Percentiles rank a stretch among this genome's conserved stretches.
Conservation (phyloP, 2,329 filamentous ascomycete species). For the Aspergillus sp. region DNA sequence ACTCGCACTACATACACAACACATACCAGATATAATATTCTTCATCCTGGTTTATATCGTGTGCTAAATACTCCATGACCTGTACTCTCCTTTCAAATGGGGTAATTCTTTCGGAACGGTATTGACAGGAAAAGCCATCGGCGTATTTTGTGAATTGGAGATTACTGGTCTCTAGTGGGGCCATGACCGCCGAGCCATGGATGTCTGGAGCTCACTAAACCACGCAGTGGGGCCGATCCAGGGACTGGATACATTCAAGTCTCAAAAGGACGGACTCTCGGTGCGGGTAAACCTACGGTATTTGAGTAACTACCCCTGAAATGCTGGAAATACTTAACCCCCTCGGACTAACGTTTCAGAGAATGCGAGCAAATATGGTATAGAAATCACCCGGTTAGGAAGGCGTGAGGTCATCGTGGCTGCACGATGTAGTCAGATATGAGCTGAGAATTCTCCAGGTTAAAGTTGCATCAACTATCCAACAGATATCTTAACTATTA, state of each 20-base stretch:
- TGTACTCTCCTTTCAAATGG: background rate
- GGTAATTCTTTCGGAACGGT: background rate
- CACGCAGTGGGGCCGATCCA: conserved; percentile 12
- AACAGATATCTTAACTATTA: too few relatives aligned
- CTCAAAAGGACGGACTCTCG: background rate
- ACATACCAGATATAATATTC: too few relatives aligned
- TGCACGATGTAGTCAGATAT: background rate
- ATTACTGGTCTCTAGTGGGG: background rate
- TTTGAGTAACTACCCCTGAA: background rate
- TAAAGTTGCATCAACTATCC: background rate
- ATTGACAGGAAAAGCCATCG: background rate
- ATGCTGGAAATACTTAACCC: background rate
- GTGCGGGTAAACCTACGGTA: background rate
- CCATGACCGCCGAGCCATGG: conserved; percentile 3
- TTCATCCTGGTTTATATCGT: too few relatives aligned
- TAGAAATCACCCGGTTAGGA: background rate
- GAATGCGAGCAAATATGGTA: background rate
- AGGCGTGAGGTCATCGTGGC: background rate
- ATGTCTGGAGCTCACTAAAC: conserved; percentile 2
- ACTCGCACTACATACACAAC: too few relatives aligned
- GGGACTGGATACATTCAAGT: conserved; percentile 9
- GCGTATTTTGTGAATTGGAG: background rate
- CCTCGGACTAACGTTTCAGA: background rate
- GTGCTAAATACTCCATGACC: too few relatives aligned
- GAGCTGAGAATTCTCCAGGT: background rate